A percentile compares a stretch with the other conserved stretches of the same genome.
phyloP scores from a whole-genome alignment of 305 asterid species.

The Plantago lanceolata region DNA sequence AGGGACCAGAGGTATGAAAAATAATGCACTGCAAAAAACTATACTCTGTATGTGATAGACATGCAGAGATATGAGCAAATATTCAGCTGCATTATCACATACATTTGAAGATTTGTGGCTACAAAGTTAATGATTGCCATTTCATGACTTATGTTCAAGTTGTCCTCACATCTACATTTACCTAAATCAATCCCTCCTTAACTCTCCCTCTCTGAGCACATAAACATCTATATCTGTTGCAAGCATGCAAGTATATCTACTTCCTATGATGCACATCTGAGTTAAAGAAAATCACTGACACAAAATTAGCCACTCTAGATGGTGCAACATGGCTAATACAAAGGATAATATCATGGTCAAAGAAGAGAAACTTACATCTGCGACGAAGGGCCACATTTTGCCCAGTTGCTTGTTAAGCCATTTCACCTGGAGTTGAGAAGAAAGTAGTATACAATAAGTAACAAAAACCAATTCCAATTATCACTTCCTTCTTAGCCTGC shows the following conservation, averaged over 20 bases:
- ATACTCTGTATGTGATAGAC: too few relatives aligned
- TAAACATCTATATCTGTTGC: too few relatives aligned
- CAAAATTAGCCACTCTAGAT: neutral
- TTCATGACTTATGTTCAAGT: neutral
- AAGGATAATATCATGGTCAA: neutral
- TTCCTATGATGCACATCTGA: too few relatives aligned
- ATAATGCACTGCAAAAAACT: too few relatives aligned
- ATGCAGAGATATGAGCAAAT: too few relatives aligned
- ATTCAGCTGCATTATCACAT: too few relatives aligned
- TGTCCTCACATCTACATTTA: neutral
- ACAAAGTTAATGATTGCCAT: too few relatives aligned
- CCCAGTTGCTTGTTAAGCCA: constrained; percentile 88
- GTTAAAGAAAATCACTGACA: too few relatives aligned
- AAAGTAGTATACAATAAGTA: constrained; percentile 15
- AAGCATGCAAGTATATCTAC: too few relatives aligned
- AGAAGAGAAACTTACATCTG: constrained; percentile 72
- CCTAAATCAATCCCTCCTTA: neutral
- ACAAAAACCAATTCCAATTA: constrained; percentile 13
- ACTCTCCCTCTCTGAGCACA: too few relatives aligned
- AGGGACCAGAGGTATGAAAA: too few relatives aligned
- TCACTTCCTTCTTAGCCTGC: neutral
- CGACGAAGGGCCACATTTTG: constrained; percentile 93
- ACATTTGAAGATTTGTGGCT: too few relatives aligned
- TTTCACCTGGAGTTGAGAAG: constrained; percentile 64
- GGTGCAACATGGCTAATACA: neutral